These are phyloP conservation scores for Cercospora sp. DNA, from an alignment of 2,329 filamentous ascomycete genomes.

Conservation along the genomic window DNA sequence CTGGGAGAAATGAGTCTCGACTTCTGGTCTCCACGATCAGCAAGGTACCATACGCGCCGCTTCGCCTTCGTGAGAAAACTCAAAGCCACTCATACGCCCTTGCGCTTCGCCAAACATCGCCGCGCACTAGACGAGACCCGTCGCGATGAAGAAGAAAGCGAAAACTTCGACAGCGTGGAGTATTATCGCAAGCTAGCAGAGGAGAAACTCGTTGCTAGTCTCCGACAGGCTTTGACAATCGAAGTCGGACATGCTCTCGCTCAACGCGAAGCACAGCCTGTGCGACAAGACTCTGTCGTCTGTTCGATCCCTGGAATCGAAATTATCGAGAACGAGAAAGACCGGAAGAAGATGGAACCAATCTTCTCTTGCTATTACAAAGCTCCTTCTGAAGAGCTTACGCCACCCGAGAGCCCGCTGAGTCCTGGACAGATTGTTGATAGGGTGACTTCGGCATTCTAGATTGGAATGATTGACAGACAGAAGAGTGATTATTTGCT, in stretches of 20 bases:
- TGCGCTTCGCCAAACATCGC: slow-evolving; percentile 46
- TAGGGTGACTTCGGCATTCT: background rate
- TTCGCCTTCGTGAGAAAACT: slow-evolving; percentile 47
- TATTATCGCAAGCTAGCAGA: slow-evolving; percentile 24
- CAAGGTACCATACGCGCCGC: slow-evolving; percentile 44
- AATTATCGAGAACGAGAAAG: slow-evolving; percentile 4
- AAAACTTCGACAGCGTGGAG: slow-evolving; percentile 42
- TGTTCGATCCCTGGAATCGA: slow-evolving; percentile 9
- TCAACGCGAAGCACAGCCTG: background rate
- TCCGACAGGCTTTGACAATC: slow-evolving; percentile 22
- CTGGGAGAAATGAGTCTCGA: slow-evolving; percentile 48
- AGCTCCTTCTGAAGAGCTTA: slow-evolving; percentile 17
- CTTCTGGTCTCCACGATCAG: slow-evolving; percentile 45
- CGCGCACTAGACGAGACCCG: slow-evolving; percentile 24
- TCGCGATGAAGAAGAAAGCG: slow-evolving; percentile 43
- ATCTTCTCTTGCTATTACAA: slow-evolving; percentile 35
- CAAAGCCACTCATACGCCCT: slow-evolving; percentile 42
- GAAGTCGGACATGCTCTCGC: slow-evolving; percentile 19
- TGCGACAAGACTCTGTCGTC: slow-evolving; percentile 7
- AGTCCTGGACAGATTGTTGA: slow-evolving; percentile 15
- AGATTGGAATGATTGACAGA: background rate
- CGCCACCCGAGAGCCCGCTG: slow-evolving; percentile 27
- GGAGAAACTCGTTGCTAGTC: slow-evolving; percentile 17
- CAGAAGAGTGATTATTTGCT: background rate
- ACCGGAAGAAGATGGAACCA: slow-evolving; percentile 26